Evolutionary conservation across 108 stramenopile genomes (phyloP).

Genomic region (Nitzschia putrida): DNA sequence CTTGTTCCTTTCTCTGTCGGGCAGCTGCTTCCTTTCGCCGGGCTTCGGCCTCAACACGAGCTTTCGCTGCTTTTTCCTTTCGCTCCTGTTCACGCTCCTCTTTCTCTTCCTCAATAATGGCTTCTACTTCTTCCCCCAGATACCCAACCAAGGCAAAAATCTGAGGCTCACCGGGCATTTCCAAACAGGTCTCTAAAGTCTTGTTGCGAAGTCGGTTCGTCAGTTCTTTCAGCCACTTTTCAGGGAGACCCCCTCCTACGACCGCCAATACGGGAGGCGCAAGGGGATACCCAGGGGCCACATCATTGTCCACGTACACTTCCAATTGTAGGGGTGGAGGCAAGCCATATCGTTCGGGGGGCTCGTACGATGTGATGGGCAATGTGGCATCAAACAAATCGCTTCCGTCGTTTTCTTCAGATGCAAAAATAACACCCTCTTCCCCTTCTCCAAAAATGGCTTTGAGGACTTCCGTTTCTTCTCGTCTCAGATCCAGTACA

Average conservation of each 20-base stretch:
- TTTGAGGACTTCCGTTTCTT: constrained; percentile 29
- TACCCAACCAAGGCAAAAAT: constrained; percentile 21
- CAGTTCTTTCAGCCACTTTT: not conserved
- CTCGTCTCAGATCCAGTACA: constrained; percentile 10
- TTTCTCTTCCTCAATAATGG: constrained; percentile 19
- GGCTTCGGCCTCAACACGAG: not conserved
- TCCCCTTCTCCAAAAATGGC: constrained; percentile 34
- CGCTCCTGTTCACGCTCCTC: constrained; percentile 1
- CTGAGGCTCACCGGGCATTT: constrained; percentile 23
- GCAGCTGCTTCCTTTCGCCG: not conserved
- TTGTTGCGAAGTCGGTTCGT: not conserved
- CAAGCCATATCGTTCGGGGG: constrained; percentile 22
- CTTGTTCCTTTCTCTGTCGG: not conserved
- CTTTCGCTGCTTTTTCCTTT: not conserved
- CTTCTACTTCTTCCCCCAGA: constrained; percentile 7
- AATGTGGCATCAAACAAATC: constrained; percentile 21
- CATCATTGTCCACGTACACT: constrained; percentile 14
- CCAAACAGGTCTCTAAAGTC: not conserved
- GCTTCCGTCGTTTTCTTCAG: not conserved
- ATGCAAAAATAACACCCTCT: not conserved
- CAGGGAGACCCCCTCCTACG: constrained; percentile 22
- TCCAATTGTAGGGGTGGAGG: constrained; percentile 24
- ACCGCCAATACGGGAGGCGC: constrained; percentile 26
- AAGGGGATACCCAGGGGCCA: constrained; percentile 10
- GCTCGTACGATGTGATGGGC: constrained; percentile 23